Conservation (phyloP, 2,329 filamentous ascomycete genomes). For the Fusarium kyushuense region DNA sequence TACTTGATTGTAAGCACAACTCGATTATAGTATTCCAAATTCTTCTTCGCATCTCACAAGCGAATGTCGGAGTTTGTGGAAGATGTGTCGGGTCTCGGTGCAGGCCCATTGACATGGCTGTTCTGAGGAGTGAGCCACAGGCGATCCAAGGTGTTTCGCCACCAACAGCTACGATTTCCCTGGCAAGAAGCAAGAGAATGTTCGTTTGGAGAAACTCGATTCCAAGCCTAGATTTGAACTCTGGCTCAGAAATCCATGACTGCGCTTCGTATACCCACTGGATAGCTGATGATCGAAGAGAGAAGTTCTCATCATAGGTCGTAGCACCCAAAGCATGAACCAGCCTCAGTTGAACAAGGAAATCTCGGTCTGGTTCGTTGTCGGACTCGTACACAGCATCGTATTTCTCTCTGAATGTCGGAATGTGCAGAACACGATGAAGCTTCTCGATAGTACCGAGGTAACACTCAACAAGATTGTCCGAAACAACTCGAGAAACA, state of each 20-base stretch:
- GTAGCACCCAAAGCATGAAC: slow-evolving; percentile 68
- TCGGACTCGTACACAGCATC: slow-evolving; percentile 61
- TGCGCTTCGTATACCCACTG: slow-evolving; percentile 70
- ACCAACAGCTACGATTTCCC: slow-evolving; percentile 54
- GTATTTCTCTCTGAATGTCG: slow-evolving; percentile 62
- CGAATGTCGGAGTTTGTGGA: slow-evolving; percentile 52
- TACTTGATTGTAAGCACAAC: slow-evolving; percentile 58
- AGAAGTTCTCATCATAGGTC: slow-evolving; percentile 63
- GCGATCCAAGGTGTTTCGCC: slow-evolving; percentile 63
- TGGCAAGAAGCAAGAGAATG: slow-evolving; percentile 59
- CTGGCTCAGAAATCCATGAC: slow-evolving; percentile 65
- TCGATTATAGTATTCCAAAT: slow-evolving; percentile 67
- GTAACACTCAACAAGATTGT: slow-evolving; percentile 63
- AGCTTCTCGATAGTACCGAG: slow-evolving; percentile 61
- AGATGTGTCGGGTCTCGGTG: slow-evolving; percentile 61
- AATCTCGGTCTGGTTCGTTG: slow-evolving; percentile 53
- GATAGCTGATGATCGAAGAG: slow-evolving; percentile 61
- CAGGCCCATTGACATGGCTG: slow-evolving; percentile 63
- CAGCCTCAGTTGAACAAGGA: slow-evolving; percentile 69
- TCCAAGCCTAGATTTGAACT: slow-evolving; percentile 64
- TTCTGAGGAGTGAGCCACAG: slow-evolving; percentile 58
- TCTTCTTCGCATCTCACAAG: slow-evolving; percentile 62
- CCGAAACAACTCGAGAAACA: slow-evolving; percentile 59
- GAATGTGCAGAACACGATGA: slow-evolving; percentile 64
- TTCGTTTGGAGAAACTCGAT: slow-evolving; percentile 64